phyloP scores from a whole-genome alignment of 768 basidiomycete genomes.

The Pholiota microspora region DNA sequence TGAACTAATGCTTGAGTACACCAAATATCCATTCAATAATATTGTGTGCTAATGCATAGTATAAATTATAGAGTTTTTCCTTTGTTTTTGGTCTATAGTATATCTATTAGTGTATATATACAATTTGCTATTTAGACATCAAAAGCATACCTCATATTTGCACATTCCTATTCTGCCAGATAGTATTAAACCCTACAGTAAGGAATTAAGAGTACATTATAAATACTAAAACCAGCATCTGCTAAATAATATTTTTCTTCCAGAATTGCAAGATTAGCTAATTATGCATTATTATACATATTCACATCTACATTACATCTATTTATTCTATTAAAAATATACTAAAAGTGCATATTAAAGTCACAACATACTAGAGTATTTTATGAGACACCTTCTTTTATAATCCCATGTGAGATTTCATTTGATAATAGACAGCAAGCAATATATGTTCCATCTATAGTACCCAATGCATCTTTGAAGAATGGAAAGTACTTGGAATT shows the following conservation, averaged over 20 bases:
- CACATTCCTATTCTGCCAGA: constrained; percentile 32
- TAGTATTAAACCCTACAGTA: constrained; percentile 37
- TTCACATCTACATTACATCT: not conserved
- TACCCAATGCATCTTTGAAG: not conserved
- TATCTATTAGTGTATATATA: not conserved
- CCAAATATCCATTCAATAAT: constrained; percentile 37
- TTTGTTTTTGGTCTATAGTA: constrained; percentile 28
- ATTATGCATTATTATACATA: not conserved
- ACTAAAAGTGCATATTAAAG: not conserved
- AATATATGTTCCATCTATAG: not conserved
- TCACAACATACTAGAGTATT: not conserved
- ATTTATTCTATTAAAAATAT: not conserved
- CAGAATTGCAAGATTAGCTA: not conserved
- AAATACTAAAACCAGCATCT: constrained; percentile 26
- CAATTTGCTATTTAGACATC: no score
- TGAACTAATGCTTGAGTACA: constrained; percentile 8
- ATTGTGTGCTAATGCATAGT: constrained; percentile 36
- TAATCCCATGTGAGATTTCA: not conserved
- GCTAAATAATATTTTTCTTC: constrained; percentile 25
- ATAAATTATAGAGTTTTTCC: constrained; percentile 41
- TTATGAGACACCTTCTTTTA: not conserved
- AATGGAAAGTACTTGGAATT: not conserved
- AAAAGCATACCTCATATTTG: constrained; percentile 14
- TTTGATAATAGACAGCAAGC: not conserved
- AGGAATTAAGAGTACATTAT: constrained; percentile 35